Evolutionary conservation across 345 rosid genomes (phyloP).

Genomic region (Heritiera littoralis): DNA sequence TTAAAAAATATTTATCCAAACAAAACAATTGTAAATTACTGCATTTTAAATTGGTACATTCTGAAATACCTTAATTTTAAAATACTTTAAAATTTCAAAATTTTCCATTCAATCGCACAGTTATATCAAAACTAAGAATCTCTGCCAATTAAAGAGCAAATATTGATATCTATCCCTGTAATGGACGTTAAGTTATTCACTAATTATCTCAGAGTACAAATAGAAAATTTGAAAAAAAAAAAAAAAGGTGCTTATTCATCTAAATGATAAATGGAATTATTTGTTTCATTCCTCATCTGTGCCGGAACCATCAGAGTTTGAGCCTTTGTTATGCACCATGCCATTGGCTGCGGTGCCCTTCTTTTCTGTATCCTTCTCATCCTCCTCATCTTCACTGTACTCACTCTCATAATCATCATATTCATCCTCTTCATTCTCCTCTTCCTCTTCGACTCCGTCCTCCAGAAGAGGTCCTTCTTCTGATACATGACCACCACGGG

Average conservation of each 20-base stretch:
- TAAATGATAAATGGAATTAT: constrained; percentile 22
- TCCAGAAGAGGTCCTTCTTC: constrained; percentile 80
- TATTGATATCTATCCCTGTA: not conserved
- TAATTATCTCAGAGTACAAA: not conserved
- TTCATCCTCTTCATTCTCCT: constrained; percentile 73
- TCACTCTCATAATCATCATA: constrained; percentile 87
- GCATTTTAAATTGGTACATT: too few species aligned
- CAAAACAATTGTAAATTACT: too few species aligned
- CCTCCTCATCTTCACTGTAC: constrained; percentile 91
- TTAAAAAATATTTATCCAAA: too few species aligned
- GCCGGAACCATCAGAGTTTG: constrained; percentile 71
- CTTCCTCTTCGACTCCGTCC: constrained; percentile 93
- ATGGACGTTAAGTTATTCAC: not conserved
- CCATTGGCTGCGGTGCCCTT: constrained; percentile 61
- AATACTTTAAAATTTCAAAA: too few species aligned
- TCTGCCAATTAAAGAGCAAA: constrained; percentile 8
- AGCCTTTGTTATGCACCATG: constrained; percentile 43
- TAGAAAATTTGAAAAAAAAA: not conserved
- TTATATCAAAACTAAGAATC: constrained; percentile 6
- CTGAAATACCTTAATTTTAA: too few species aligned
- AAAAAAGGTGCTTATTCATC: not conserved
- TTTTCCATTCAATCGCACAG: too few species aligned
- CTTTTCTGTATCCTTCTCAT: constrained; percentile 60
- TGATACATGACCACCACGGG: constrained; percentile 57
- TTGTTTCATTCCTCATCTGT: constrained; percentile 65